Evolutionary conservation across 2,329 filamentous ascomycete genomes (phyloP).

Genomic region (Colletotrichum cuscutae): DNA sequence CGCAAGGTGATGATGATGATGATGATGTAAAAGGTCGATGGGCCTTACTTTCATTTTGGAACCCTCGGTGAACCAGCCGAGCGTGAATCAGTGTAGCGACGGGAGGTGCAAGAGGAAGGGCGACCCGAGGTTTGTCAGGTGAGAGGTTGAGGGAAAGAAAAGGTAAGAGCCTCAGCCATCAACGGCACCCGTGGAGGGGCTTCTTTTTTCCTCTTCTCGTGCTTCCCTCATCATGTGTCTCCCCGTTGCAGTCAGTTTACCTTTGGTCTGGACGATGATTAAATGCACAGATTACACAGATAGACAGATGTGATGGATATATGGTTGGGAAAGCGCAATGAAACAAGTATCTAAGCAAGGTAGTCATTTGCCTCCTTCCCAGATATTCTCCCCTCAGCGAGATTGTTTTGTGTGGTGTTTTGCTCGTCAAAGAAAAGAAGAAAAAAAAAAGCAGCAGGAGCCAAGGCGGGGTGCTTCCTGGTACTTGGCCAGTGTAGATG

Average conservation of each 20-base stretch:
- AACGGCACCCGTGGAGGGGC: background rate
- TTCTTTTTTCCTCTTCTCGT: background rate
- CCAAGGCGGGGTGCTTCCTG: conserved; percentile 9
- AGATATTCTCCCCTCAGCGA: background rate
- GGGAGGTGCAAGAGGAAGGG: background rate
- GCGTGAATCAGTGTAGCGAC: background rate
- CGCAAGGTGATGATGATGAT: background rate
- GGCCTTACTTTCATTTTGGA: background rate
- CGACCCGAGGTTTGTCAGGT: no score
- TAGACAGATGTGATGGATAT: background rate
- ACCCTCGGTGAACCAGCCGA: no score
- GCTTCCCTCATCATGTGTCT: background rate
- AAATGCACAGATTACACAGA: background rate
- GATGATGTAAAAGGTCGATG: background rate
- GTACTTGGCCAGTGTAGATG: background rate
- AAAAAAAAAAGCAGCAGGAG: background rate
- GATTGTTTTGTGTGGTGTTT: background rate
- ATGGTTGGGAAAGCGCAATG: background rate
- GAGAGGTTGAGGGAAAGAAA: background rate
- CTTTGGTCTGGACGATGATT: background rate
- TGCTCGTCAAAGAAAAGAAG: background rate
- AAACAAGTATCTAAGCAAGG: background rate
- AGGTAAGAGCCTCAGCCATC: background rate
- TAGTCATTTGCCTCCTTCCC: background rate
- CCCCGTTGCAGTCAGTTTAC: background rate